Base-by-base conservation (phyloP, 2,329 filamentous ascomycete genomes). In the Fusarium sp. region DNA sequence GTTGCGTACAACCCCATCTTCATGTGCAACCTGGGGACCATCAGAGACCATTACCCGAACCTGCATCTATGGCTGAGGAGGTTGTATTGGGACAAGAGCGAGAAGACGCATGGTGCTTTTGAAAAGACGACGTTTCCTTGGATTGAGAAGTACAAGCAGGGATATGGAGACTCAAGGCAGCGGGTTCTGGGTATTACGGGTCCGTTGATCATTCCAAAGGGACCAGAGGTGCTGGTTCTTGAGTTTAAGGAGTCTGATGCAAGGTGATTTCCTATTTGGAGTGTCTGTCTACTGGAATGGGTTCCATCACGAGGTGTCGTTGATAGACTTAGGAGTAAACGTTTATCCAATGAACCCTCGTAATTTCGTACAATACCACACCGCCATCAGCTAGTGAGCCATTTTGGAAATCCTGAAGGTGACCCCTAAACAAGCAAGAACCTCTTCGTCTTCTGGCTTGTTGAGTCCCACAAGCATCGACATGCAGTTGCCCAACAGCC, bases 51-150 rank as follows among this genome's bases (percentile, higher is more conserved):
- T 75, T 92, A 91, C 77, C 93, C 92, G 4, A 83, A 87, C 43
- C 82, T 95, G 54, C 92, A 95, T 79, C 85, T 86, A 58, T 95
- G 93, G 93, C 72, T 95, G 70, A 85, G 91, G 39, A 86, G 89
- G 63, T 79, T 94, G 63, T 95, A 95, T 78, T 95, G 93, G 93
- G 91, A 94, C 73, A 68, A 77, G 5, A 77, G 80, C 6, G 78
- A 77, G 14, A 67, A 68, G 32, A 77, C 81, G 0, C 82, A 88
- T 5, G 88, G 89, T 0, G 92, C 92, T 0, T 95, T 95, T 80
- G 85, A 86, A 52, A 86, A 89, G 32, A 94, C 93, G 14, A 94
- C 93, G 0, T 82, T 91, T 67, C 94, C 94, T 2, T 83, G 80
- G 75, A 78, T 84, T 6, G 70, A 70, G 4, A 43, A 68, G 0